phyloP scores from a whole-genome alignment of 345 rosid genomes.

The Anacardium occidentale region DNA sequence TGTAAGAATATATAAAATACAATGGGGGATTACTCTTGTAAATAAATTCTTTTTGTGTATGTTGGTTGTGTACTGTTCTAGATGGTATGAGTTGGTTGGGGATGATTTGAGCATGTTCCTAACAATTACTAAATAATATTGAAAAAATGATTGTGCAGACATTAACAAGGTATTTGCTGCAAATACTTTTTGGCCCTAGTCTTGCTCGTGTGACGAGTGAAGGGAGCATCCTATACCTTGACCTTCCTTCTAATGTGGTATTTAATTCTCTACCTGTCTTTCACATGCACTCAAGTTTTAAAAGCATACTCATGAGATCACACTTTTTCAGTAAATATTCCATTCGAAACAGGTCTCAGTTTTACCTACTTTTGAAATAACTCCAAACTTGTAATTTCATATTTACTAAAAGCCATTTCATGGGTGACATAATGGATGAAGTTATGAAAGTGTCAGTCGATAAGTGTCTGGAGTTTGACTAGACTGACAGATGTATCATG shows the following conservation, averaged over 20 bases:
- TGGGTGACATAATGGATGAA: too few species aligned
- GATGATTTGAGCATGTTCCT: too few species aligned
- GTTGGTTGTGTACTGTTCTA: too few species aligned
- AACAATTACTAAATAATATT: neutral
- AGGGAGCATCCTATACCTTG: constrained; percentile 57
- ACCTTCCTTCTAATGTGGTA: constrained; percentile 93
- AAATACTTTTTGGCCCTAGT: constrained; percentile 75
- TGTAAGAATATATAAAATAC: too few species aligned
- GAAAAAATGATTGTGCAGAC: constrained; percentile 44
- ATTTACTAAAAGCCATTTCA: neutral
- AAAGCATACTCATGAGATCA: neutral
- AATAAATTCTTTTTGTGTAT: too few species aligned
- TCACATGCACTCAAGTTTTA: neutral
- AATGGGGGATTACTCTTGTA: too few species aligned
- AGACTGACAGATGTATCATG: too few species aligned
- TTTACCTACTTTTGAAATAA: neutral
- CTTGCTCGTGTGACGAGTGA: constrained; percentile 61
- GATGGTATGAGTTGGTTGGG: too few species aligned
- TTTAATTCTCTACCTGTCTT: constrained; percentile 23
- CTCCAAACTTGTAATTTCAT: neutral
- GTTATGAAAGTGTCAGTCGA: too few species aligned
- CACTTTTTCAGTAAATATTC: neutral
- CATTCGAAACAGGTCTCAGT: neutral
- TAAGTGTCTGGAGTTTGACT: too few species aligned
- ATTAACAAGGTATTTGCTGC: constrained; percentile 66